Evolutionary conservation across 1,139 yeast genomes (phyloP).

Genomic region (Komagataea norvegica): DNA sequence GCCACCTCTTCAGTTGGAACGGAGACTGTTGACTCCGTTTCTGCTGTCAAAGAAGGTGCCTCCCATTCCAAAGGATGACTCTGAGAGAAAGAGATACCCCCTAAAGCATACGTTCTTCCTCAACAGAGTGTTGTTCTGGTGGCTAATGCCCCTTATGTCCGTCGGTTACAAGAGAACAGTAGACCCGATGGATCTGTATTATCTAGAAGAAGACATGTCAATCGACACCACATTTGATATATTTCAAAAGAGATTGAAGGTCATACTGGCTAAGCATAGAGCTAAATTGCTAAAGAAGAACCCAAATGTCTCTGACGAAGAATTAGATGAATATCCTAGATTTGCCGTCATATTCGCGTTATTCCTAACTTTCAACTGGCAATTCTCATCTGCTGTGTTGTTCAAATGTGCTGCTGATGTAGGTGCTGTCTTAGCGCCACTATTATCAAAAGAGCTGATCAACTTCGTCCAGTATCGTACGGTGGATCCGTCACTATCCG

Average conservation of each 20-base stretch:
- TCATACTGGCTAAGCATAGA: constrained; percentile 34
- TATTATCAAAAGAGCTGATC: constrained; percentile 51
- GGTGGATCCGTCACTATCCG: constrained; percentile 24
- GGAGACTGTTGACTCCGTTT: constrained; percentile 36
- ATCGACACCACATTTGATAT: constrained; percentile 42
- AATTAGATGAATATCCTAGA: constrained; percentile 35
- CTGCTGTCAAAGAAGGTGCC: constrained; percentile 41
- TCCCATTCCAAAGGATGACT: constrained; percentile 46
- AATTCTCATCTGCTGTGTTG: constrained; percentile 41
- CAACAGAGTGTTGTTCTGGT: constrained; percentile 43
- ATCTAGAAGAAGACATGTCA: constrained; percentile 45
- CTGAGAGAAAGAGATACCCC: constrained; percentile 45
- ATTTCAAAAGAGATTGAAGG: constrained; percentile 37
- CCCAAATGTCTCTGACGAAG: constrained; percentile 31
- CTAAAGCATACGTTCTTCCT: constrained; percentile 32
- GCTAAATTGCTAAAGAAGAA: constrained; percentile 24
- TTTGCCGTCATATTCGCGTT: constrained; percentile 41
- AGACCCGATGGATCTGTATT: constrained; percentile 57
- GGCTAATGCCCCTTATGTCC: constrained; percentile 55
- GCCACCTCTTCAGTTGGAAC: constrained; percentile 29
- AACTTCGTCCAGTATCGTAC: constrained; percentile 41
- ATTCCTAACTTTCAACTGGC: constrained; percentile 51
- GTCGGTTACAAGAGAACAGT: constrained; percentile 68
- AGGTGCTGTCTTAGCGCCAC: constrained; percentile 47
- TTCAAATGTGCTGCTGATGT: constrained; percentile 45